A percentile compares a stretch with the other conserved stretches of the same genome.
Conservation (phyloP, 257 asterid genomes). For the Solanum ahanhuiri region DNA sequence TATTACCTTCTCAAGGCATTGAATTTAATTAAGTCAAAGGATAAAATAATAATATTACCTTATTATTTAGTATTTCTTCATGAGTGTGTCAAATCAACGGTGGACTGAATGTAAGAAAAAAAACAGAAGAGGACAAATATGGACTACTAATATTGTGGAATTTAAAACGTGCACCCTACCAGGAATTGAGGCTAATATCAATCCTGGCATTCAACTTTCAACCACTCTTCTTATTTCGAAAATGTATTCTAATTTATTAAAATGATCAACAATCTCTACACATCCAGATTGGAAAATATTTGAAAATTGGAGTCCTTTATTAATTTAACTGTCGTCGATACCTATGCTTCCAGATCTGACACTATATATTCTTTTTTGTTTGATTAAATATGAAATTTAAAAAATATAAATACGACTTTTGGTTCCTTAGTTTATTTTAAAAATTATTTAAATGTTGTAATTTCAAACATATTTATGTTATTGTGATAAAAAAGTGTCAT, state of each 20-base stretch:
- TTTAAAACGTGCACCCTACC: neutral
- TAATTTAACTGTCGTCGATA: neutral
- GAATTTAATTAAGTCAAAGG: no score
- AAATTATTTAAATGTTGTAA: no score
- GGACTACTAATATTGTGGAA: neutral
- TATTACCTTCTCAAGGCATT: no score
- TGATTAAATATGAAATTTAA: neutral
- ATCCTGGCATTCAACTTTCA: neutral
- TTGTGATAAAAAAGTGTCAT: neutral
- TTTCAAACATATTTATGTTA: neutral
- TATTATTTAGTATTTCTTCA: no score
- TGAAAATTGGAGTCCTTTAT: neutral
- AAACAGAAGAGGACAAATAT: neutral
- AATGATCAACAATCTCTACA: neutral
- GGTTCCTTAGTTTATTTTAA: no score
- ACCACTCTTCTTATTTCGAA: neutral
- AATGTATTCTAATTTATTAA: neutral
- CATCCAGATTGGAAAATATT: neutral
- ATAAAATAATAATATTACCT: no score
- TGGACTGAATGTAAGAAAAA: neutral
- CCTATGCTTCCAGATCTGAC: neutral
- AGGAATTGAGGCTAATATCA: neutral
- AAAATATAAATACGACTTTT: neutral
- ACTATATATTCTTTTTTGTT: neutral
- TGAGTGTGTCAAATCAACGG: no score